phyloP scores from a whole-genome alignment of 73 alveolate species.

The Tetrahymena elliotti region DNA sequence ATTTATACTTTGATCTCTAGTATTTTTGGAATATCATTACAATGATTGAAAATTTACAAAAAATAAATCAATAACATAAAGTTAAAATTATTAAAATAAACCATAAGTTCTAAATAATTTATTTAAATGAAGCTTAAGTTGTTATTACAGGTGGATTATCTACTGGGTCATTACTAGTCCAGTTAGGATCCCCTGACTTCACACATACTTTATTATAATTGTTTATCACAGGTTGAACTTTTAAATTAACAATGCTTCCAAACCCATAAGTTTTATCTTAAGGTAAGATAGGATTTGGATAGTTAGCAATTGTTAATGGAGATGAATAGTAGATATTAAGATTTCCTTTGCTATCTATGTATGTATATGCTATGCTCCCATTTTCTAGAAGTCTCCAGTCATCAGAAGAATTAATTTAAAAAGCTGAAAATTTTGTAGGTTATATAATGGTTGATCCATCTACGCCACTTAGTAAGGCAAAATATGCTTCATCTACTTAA shows the following conservation, averaged over 20 bases:
- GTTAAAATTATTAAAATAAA: too few species aligned
- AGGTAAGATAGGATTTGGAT: not conserved
- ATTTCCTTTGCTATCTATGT: not conserved
- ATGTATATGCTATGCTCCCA: not conserved
- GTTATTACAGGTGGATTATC: not conserved
- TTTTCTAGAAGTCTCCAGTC: not conserved
- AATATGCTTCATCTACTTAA: not conserved
- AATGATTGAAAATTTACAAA: too few species aligned
- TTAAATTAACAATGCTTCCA: not conserved
- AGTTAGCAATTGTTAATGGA: not conserved
- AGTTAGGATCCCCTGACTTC: not conserved
- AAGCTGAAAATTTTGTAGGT: not conserved
- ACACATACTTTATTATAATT: not conserved
- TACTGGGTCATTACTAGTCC: not conserved
- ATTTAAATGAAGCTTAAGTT: too few species aligned
- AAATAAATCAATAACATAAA: too few species aligned
- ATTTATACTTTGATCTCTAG: too few species aligned
- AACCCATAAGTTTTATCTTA: not conserved
- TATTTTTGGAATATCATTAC: not conserved
- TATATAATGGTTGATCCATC: not conserved
- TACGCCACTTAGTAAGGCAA: not conserved
- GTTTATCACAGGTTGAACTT: not conserved
- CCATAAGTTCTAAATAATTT: too few species aligned
- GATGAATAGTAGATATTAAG: not conserved
- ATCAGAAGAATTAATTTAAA: not conserved